Conservation (phyloP, 1,284 basidiomycete species). For the Melampsora abietis-canadensis region DNA sequence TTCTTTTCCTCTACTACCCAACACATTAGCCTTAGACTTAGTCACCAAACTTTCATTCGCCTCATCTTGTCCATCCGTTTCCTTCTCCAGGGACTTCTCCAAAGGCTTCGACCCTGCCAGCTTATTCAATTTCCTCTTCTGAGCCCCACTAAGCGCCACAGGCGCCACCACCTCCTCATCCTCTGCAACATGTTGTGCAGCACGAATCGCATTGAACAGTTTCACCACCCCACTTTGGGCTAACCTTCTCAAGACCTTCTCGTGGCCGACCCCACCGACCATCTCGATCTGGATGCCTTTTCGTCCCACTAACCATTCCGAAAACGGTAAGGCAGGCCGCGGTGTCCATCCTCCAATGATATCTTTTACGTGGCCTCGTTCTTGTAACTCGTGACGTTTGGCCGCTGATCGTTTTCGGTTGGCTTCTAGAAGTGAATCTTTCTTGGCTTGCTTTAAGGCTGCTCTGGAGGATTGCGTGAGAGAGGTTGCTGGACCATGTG, state of each 20-base stretch:
- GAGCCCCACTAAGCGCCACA: conserved; percentile 46
- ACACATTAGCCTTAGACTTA: conserved; percentile 48
- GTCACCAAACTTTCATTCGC: conserved; percentile 2
- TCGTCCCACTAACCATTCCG: conserved; percentile 47
- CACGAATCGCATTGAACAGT: conserved; percentile 52
- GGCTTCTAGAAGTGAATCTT: conserved; percentile 15
- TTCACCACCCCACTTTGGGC: conserved; percentile 52
- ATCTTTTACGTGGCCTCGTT: conserved; percentile 51
- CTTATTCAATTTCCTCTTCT: conserved; percentile 46
- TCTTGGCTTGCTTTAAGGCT: conserved; percentile 31
- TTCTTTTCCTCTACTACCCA: conserved; percentile 50
- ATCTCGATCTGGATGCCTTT: conserved; percentile 19
- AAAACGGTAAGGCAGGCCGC: conserved; percentile 50
- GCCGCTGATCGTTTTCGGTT: conserved; percentile 32
- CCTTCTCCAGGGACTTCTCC: conserved; percentile 10
- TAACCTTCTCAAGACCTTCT: conserved; percentile 50
- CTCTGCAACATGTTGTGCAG: conserved; percentile 49
- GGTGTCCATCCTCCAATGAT: conserved; percentile 52
- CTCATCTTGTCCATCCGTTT: conserved; percentile 31
- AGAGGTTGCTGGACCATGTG: conserved; percentile 28
- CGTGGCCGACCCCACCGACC: conserved; percentile 44
- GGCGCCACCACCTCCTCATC: conserved; percentile 45
- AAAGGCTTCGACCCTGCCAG: conserved; percentile 20
- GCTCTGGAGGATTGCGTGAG: conserved; percentile 15
- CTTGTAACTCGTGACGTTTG: conserved; percentile 49